Evolutionary conservation across 805 yeast genomes (phyloP), one percentile per base, ranked within the genome.

Genomic region (Candida boleticola): DNA sequence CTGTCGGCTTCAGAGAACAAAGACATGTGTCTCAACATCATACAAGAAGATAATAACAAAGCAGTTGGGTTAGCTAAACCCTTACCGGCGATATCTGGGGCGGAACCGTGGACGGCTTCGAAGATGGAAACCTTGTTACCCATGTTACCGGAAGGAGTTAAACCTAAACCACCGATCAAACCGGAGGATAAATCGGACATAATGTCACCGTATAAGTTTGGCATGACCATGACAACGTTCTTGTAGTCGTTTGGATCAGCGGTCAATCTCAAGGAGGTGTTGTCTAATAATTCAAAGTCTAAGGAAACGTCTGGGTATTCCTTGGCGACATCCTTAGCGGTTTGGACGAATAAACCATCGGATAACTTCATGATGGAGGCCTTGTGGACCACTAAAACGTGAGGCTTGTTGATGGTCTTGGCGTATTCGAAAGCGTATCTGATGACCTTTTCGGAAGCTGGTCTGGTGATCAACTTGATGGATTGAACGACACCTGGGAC

Each of bases 31-130:
- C 95, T 86, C 79, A 93, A 84, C 98, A 93, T 92, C 97, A 93
- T 93, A 64, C 90, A 89, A 36, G 98, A 92, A 39, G 97, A 89
- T 64, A 93, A 79, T 66, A 93, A 77, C 64, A 93, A 73, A 44
- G 99, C 99, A 48, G 99, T 93, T 74, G 99, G 99, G 82, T 93
- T 93, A 52, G 99, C 99, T 66, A 88, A 81, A 65, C 96, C 95
- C 79, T 93, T 89, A 64, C 99, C 99, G 49, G 98, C 98, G 62
- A 93, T 93, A 69, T 93, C 99, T 57, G 99, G 99, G 50, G 99
- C 99, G 45, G 98, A 90, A 68, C 99, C 99, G 71, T 93, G 99
- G 62, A 93, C 99, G 52, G 99, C 99, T 81, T 93, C 99, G 68
- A 93, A 93, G 66, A 93, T 92, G 43, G 97, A 89, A 50, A 92